These are phyloP conservation scores for Austroboletus novae-zelandiae DNA, from an alignment of 1,284 basidiomycete genomes.

Conservation along the genomic window DNA sequence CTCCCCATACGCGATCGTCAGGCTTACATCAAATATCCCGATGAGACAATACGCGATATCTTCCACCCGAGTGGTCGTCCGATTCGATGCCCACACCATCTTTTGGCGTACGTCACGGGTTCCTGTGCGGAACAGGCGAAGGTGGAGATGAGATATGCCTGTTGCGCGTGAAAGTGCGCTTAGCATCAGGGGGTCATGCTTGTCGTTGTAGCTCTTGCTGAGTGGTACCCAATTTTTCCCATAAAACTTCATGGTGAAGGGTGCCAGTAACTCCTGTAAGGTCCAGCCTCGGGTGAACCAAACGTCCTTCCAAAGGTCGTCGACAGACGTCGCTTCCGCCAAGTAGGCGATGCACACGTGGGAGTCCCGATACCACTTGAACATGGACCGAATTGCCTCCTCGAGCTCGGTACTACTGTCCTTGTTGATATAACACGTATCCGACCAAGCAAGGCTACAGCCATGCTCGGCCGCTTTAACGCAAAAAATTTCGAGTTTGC, in stretches of 20 bases:
- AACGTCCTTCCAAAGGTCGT: constrained; percentile 27
- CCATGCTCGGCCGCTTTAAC: constrained; percentile 26
- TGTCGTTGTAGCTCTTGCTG: constrained; percentile 24
- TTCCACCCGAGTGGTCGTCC: constrained; percentile 33
- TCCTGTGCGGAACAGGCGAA: constrained; percentile 28
- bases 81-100: constrained; percentile 34
- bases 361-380: constrained; percentile 32
- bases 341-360: constrained; percentile 33
- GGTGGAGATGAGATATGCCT: constrained; percentile 25
- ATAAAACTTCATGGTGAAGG: constrained; percentile 30
- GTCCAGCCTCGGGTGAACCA: constrained; percentile 36
- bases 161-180: constrained; percentile 26
- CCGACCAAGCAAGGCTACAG: constrained; percentile 31
- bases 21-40: constrained; percentile 31
- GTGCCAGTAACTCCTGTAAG: constrained; percentile 28
- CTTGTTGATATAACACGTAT: constrained; percentile 23
- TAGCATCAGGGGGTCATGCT: constrained; percentile 25
- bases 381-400: constrained; percentile 33
- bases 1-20: constrained; percentile 33
- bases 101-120: constrained; percentile 25
- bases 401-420: constrained; percentile 23
- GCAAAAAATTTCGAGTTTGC: constrained; percentile 31
- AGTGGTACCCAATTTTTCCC: constrained; percentile 25
- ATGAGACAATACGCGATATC: constrained; percentile 33
- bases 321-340: constrained; percentile 28